A percentile compares a stretch with the other conserved stretches of the same genome.
These are phyloP conservation scores for Cardiosporidium cionae DNA, from an alignment of 169 alveolate species.

Conservation along the genomic window DNA sequence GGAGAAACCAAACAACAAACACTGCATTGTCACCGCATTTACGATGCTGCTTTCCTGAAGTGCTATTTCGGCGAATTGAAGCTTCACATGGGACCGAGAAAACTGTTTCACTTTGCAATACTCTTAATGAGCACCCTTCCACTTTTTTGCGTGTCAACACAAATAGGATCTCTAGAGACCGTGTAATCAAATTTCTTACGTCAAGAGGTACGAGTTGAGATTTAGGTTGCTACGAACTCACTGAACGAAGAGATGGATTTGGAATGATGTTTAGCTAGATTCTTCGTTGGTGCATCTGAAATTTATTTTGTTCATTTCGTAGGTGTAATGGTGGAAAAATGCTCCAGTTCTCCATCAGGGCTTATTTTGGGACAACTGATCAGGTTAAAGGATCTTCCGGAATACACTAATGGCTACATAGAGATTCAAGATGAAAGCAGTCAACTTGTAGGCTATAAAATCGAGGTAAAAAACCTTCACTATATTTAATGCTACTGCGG, in stretches of 20 bases:
- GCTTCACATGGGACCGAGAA: conserved; percentile 56
- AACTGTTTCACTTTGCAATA: conserved; percentile 61
- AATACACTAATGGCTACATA: conserved; percentile 73
- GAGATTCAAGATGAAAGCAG: conserved; percentile 89
- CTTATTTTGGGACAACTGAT: conserved; percentile 54
- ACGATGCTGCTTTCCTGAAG: conserved; percentile 71
- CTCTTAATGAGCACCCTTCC: conserved; percentile 67
- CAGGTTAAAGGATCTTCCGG: conserved; percentile 65
- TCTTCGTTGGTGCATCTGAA: neutral
- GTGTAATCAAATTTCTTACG: conserved; percentile 50
- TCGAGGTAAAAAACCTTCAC: conserved; percentile 8
- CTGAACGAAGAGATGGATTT: neutral
- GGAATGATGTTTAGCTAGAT: neutral
- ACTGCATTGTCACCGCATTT: conserved; percentile 59
- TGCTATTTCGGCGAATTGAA: conserved; percentile 51
- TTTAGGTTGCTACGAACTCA: neutral
- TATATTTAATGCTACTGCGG: no score
- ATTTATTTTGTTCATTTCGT: neutral
- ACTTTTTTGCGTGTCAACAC: conserved; percentile 63
- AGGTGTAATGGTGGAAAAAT: conserved; percentile 69
- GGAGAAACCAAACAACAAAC: conserved; percentile 63
- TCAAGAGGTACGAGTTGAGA: conserved; percentile 34
- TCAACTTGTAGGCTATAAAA: conserved; percentile 60
- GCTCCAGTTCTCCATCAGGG: conserved; percentile 74
- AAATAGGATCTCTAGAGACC: conserved; percentile 23